Evolutionary conservation across 805 yeast species (phyloP), one percentile per base, ranked within the genome.

Genomic region (Wickerhamomyces bovis): DNA sequence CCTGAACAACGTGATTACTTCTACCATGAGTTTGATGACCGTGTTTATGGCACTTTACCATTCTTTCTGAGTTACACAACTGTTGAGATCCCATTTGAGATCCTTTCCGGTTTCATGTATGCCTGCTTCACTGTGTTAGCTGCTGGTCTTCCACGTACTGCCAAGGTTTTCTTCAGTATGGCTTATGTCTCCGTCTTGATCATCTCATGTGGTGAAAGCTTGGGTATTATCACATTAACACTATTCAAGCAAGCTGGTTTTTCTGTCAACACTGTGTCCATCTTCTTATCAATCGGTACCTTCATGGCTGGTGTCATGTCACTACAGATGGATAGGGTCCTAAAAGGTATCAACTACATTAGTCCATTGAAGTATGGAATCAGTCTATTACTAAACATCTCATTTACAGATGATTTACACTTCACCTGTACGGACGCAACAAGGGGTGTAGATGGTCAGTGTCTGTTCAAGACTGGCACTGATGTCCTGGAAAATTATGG

Each of bases 301-400:
- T 78, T 85, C 54, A 85, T 89, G 94, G 85, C 88, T 1, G 97
- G 96, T 4, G 69, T 89, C 11, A 73, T 89, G 81, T 84, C 96
- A 0, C 68, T 87, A 55, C 71, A 81, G n/a, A 78, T 88, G 83
- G 85, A 84, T 22, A 67, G 65, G 2, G 80, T 89, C 42, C 71
- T 88, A 58, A 72, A 72, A 51, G 95, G 81, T 0, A 65, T 85
- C 59, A 88, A 87, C 63, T 89, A 80, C 64, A 55, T 85, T n/a
- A 83, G 83, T 44, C 96, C 96, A 3, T 62, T 85, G 53, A 84
- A 83, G 56, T 89, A 85, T 58, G 83, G 80, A 78, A 78, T 38
- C 73, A 78, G 56, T 60, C 77, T 21, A 55, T 75, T 48, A 71
- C 78, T 41, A 76, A 84, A 59, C 57, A 80, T 53, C 83, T 81